Evolutionary conservation across 2,329 filamentous ascomycete genomes (phyloP).

Genomic region (Fusarium duplospermum): DNA sequence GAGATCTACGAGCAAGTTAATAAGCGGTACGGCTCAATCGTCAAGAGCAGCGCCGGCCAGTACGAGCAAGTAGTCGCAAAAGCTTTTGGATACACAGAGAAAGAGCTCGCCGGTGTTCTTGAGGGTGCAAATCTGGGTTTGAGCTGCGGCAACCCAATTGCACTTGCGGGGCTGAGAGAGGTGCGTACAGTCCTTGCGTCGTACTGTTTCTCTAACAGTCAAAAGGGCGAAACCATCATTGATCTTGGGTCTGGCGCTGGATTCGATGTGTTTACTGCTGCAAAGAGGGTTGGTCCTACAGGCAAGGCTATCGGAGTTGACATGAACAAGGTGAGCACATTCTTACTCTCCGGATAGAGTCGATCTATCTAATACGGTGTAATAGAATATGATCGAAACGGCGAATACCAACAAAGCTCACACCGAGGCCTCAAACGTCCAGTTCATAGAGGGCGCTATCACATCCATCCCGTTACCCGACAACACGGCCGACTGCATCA

Average conservation of each 20-base stretch:
- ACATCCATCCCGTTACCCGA: constrained; percentile 59
- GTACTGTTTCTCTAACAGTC: neutral
- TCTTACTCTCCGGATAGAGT: neutral
- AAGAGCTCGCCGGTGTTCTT: constrained; percentile 59
- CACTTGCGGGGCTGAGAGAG: constrained; percentile 58
- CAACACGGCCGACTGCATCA: constrained; percentile 62
- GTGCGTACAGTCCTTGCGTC: constrained; percentile 42
- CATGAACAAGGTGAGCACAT: constrained; percentile 63
- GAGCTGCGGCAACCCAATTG: constrained; percentile 66
- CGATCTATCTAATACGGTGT: neutral
- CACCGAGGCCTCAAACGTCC: constrained; percentile 55
- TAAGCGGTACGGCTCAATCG: constrained; percentile 49
- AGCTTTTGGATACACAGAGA: constrained; percentile 64
- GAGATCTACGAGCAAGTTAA: constrained; percentile 11
- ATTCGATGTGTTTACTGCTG: constrained; percentile 67
- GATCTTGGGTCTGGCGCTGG: constrained; percentile 69
- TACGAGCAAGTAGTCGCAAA: constrained; percentile 58
- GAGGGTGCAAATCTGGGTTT: constrained; percentile 63
- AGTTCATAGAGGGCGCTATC: constrained; percentile 65
- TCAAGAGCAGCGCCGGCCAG: constrained; percentile 41
- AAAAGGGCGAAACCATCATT: constrained; percentile 66
- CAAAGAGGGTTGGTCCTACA: constrained; percentile 58
- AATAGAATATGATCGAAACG: constrained; percentile 65
- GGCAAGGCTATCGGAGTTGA: constrained; percentile 68
- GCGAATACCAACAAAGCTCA: constrained; percentile 59